Percentiles rank a stretch among this genome's conserved stretches.
These are phyloP conservation scores for Hysterium pulicare DNA, from an alignment of 2,329 filamentous ascomycete species.

Conservation along the genomic window DNA sequence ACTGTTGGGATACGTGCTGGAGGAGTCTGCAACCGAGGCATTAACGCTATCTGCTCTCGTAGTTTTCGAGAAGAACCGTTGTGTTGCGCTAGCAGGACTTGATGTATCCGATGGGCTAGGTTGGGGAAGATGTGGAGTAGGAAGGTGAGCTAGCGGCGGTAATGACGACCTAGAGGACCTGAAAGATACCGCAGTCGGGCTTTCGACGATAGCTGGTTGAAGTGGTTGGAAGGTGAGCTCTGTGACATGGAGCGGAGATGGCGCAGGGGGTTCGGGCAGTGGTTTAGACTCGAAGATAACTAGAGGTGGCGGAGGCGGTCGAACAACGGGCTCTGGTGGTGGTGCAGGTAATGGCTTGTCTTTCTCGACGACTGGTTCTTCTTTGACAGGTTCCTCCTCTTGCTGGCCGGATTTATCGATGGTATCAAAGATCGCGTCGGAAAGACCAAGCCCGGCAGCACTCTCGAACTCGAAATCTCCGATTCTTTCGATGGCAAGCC, in stretches of 20 bases:
- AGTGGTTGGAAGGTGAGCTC: slow-evolving; percentile 21
- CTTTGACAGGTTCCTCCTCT: slow-evolving; percentile 9
- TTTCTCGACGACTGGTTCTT: slow-evolving; percentile 21
- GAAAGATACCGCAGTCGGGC: slow-evolving; percentile 38
- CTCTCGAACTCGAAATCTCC: slow-evolving; percentile 82
- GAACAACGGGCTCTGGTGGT: slow-evolving; percentile 35
- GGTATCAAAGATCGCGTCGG: slow-evolving; percentile 33
- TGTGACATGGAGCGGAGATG: slow-evolving; percentile 33
- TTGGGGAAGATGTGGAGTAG: slow-evolving; percentile 23
- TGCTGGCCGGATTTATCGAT: slow-evolving; percentile 14
- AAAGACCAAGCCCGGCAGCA: slow-evolving; percentile 43
- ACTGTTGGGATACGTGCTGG: slow-evolving; percentile 71
- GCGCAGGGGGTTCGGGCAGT: slow-evolving; percentile 59
- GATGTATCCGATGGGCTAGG: slow-evolving; percentile 25
- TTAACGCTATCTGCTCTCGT: slow-evolving; percentile 60
- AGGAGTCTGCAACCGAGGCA: slow-evolving; percentile 72
- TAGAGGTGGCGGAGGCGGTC: slow-evolving; percentile 38
- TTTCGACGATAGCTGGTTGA: slow-evolving; percentile 22
- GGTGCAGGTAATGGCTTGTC: slow-evolving; percentile 38
- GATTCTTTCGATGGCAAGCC: slow-evolving; percentile 79
- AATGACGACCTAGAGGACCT: slow-evolving; percentile 50
- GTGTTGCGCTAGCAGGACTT: slow-evolving; percentile 34
- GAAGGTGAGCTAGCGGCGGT: slow-evolving; percentile 29
- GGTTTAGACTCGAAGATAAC: slow-evolving; percentile 61
- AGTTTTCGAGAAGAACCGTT: slow-evolving; percentile 25